Evolutionary conservation across 2,329 filamentous ascomycete genomes (phyloP).

Genomic region (Purpureocillium takamizusanense): DNA sequence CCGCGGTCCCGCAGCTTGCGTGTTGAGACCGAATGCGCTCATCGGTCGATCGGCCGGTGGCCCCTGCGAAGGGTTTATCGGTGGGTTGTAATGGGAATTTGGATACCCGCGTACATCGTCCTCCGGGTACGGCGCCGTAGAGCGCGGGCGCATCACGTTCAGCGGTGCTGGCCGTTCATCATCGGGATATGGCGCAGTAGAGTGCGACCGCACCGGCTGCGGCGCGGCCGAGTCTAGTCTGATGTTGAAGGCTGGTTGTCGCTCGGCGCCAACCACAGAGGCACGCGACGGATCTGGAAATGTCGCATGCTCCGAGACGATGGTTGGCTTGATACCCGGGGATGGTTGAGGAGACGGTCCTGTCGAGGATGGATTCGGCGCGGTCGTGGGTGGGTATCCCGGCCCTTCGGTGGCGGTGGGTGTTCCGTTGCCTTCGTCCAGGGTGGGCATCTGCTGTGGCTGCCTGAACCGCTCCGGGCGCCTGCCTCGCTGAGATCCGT

Average conservation of each 20-base stretch:
- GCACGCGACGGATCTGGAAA: slow-evolving; percentile 39
- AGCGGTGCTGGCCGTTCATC: slow-evolving; percentile 52
- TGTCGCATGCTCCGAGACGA: slow-evolving; percentile 28
- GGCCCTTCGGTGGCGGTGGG: slow-evolving; percentile 15
- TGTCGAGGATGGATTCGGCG: slow-evolving; percentile 5
- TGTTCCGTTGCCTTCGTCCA: slow-evolving; percentile 32
- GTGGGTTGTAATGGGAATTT: slow-evolving; percentile 33
- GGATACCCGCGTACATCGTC: slow-evolving; percentile 31
- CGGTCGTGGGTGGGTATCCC: slow-evolving; percentile 9
- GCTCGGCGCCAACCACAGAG: slow-evolving; percentile 23
- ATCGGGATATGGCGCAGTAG: slow-evolving; percentile 61
- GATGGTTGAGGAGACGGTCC: slow-evolving; percentile 32
- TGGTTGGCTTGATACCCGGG: slow-evolving; percentile 27
- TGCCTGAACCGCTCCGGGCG: slow-evolving; percentile 52
- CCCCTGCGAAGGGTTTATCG: slow-evolving; percentile 38
- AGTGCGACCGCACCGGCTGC: slow-evolving; percentile 34
- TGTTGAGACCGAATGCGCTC: slow-evolving; percentile 47
- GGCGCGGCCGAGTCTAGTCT: slow-evolving; percentile 29
- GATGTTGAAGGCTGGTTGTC: slow-evolving; percentile 42
- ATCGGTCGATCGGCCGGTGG: slow-evolving; percentile 38
- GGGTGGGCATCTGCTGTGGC: slow-evolving; percentile 36
- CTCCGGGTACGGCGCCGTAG: slow-evolving; percentile 43
- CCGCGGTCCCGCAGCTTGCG: slow-evolving; percentile 23
- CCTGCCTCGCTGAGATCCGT: slow-evolving; percentile 58
- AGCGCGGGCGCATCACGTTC: slow-evolving; percentile 32